Evolutionary conservation across 192 early-diverging fungal species (phyloP).

Genomic region (Chytriomyces hyalinus): DNA sequence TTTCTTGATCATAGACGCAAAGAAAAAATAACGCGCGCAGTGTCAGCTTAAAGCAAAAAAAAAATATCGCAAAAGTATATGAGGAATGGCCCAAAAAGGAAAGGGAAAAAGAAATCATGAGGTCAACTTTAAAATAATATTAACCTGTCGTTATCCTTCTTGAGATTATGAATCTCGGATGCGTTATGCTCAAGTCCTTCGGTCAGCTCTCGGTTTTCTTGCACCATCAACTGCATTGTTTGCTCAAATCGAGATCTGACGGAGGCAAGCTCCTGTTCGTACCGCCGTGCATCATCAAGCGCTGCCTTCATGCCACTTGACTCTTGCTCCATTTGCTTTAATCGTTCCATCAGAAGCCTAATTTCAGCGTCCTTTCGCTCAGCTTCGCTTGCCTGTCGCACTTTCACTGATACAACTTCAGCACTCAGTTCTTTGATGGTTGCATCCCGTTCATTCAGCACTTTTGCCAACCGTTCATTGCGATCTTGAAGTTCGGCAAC

Average conservation of each 20-base stretch:
- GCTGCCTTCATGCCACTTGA: background rate
- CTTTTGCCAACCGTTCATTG: background rate
- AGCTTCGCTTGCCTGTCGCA: constrained; percentile 16
- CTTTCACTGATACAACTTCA: constrained; percentile 1
- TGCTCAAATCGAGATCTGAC: constrained; percentile 8
- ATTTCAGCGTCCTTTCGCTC: constrained; percentile 13
- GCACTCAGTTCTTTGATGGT: constrained; percentile 9
- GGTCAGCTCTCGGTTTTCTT: background rate
- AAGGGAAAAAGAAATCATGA: background rate
- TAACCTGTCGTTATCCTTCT: constrained; percentile 22
- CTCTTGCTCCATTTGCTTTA: background rate
- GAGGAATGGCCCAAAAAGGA: background rate
- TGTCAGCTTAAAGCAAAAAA: background rate
- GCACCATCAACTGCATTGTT: background rate
- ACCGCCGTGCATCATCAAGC: constrained; percentile 1
- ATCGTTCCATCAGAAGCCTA: constrained; percentile 5
- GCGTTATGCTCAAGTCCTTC: background rate
- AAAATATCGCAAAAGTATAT: background rate
- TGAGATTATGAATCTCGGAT: background rate
- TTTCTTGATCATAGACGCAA: background rate
- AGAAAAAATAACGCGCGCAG: constrained; percentile 1
- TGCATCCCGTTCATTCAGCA: background rate
- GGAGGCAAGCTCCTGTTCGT: constrained; percentile 1
- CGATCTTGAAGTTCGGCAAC: background rate
- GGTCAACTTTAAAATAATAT: constrained; percentile 6